Base-by-base conservation (phyloP, 106 monocot species). In the Acorus gramineus region DNA sequence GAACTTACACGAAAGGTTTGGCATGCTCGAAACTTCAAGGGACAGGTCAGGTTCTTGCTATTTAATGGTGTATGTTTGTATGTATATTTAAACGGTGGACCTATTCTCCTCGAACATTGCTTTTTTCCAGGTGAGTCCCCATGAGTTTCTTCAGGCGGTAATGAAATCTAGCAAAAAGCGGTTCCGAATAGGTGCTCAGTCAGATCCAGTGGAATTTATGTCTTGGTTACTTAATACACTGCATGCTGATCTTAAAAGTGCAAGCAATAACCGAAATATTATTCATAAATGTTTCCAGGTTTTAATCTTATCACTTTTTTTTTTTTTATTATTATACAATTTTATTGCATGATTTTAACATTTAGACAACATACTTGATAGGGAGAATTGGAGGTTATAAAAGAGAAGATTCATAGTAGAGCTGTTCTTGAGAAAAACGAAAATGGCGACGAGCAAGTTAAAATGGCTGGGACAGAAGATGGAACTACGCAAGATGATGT, bases 141-240 rank as follows among this genome's bases (percentile, higher is more conserved):
- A 99, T 76, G 98, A 99, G 71, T 99, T 99, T 75, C 73, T 99
- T 48, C 98, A 99, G 68, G 98, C 98, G 47, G 86, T 99, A 60
- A 99, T 99, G 98, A 92, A 91, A 80, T 86, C 85, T 57, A 90
- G 95, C 63, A 80, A 85, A 55, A 96, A 96, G 56, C 72, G 79
- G 28, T 96, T 96, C 61, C 90, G 90, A 72, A 96, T 96, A 59
- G 95, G 93, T 55, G 92, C 79, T 49, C 92, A 99, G 44, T 99
- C 98, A 13, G 98, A 99, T 84, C 98, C 92, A 46, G 98, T 99
- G 64, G 98, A 99, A 73, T 96, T 96, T 52, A 90, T 96, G 78
- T 96, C 95, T 52, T 96, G 95, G 95, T 73, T 96, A 49, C 66
- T 96, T 68, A 96, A 96, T 65, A 96, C 90, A 8, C 64, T 96